Evolutionary conservation across 371 early-diverging fungal genomes (phyloP).

Genomic region (Neoconidiobolus thromboides): DNA sequence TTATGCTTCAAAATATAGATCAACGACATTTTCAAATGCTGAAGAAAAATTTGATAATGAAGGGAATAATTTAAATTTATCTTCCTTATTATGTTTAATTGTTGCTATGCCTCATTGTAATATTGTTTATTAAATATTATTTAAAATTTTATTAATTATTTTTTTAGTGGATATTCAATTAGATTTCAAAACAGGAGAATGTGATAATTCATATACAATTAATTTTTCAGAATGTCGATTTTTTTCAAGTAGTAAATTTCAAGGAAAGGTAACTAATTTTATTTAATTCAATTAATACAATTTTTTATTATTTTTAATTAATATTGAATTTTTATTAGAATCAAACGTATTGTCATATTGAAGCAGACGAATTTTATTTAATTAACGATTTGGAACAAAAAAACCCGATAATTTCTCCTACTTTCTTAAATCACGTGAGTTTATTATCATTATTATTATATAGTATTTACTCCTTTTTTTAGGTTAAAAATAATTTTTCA

Average conservation of each 20-base stretch:
- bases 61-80: neutral
- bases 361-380: neutral
- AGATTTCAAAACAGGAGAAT: neutral
- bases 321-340: neutral
- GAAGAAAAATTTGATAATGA: neutral
- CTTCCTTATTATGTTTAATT: neutral
- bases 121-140: neutral
- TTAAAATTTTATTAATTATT: neutral
- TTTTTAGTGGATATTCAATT: neutral
- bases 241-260: neutral
- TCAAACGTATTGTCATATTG: neutral
- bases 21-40: neutral
- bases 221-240: neutral
- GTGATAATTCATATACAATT: neutral
- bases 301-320: neutral
- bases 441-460: no score
- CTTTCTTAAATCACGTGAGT: no score
- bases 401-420: constrained; percentile 2
- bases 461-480: no score
- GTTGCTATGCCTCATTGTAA: constrained; percentile 1
- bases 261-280: neutral
- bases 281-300: neutral
- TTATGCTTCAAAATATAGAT: neutral
- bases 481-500: constrained; percentile 9
- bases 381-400: neutral